These are phyloP conservation scores for Blastocladiella britannica DNA, from an alignment of 192 early-diverging fungal species.

Conservation along the genomic window DNA sequence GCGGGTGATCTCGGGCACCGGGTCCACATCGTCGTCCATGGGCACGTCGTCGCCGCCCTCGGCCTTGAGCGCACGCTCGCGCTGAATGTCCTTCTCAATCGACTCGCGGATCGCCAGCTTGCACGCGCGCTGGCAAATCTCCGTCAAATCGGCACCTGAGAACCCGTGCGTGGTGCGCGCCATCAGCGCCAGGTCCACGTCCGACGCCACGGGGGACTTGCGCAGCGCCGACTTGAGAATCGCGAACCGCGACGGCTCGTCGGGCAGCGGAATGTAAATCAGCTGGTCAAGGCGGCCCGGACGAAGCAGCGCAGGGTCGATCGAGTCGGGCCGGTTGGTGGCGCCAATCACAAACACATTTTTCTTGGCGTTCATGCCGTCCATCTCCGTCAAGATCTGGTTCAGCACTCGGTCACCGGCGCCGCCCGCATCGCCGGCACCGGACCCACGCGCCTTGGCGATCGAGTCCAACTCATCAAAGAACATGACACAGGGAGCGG, in stretches of 20 bases:
- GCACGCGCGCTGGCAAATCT: conserved; percentile 94
- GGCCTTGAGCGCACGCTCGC: conserved; percentile 19
- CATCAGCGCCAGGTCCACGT: conserved; percentile 64
- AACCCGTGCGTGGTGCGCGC: conserved; percentile 82
- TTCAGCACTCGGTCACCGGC: conserved; percentile 95
- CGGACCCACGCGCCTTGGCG: conserved; percentile 76
- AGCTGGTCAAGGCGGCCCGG: conserved; percentile 97
- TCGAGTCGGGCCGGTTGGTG: conserved; percentile 96
- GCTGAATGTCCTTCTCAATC: conserved; percentile 69
- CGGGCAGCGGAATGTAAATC: conserved; percentile 91
- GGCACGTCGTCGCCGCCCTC: conserved; percentile 30
- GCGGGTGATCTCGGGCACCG: conserved; percentile 73
- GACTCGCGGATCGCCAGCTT: conserved; percentile 93
- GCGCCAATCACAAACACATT: conserved; percentile 99
- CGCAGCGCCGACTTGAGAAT: conserved; percentile 74
- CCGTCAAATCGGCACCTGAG: conserved; percentile 93
- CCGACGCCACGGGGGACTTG: conserved; percentile 69
- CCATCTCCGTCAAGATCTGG: conserved; percentile 98
- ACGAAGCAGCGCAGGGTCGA: conserved; percentile 87
- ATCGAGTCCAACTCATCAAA: conserved; percentile 99
- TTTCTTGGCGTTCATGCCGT: conserved; percentile 99
- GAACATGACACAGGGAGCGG: conserved; percentile 99
- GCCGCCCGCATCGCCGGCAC: conserved; percentile 66
- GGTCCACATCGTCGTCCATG: conserved; percentile 54
- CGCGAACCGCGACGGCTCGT: conserved; percentile 61